phyloP scores from a whole-genome alignment of 768 basidiomycete genomes.

The Leccinum fibrillosum region DNA sequence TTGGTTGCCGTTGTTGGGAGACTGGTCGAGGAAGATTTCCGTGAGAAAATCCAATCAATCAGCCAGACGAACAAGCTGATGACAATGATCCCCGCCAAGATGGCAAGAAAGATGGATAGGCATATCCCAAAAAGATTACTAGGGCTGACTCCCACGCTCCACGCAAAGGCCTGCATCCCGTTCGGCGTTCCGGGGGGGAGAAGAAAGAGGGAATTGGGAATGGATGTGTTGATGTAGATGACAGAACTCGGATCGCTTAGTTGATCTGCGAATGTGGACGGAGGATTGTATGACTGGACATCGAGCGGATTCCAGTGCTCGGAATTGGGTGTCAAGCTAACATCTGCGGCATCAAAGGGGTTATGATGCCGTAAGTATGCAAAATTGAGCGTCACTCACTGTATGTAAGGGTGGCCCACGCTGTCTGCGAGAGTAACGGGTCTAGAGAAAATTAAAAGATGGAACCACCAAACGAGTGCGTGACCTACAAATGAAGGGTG shows the following conservation, averaged over 20 bases:
- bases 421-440: slow-evolving; percentile 82
- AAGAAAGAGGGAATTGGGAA: slow-evolving; percentile 72
- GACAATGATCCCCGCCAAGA: slow-evolving; percentile 68
- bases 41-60: slow-evolving; percentile 53
- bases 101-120: slow-evolving; percentile 76
- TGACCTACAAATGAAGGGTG: slow-evolving; percentile 79
- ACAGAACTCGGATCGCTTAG: slow-evolving; percentile 67
- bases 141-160: slow-evolving; percentile 77
- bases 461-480: neutral
- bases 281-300: slow-evolving; percentile 56
- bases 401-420: slow-evolving; percentile 82
- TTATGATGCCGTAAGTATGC: slow-evolving; percentile 7
- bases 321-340: slow-evolving; percentile 59
- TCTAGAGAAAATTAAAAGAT: slow-evolving; percentile 45
- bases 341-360: slow-evolving; percentile 45
- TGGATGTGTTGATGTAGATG: slow-evolving; percentile 67
- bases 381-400: slow-evolving; percentile 44
- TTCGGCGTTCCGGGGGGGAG: slow-evolving; percentile 54
- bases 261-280: slow-evolving; percentile 71
- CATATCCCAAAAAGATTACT: slow-evolving; percentile 81
- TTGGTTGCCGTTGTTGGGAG: slow-evolving; percentile 21
- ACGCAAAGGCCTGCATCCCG: slow-evolving; percentile 84
- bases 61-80: slow-evolving; percentile 72
- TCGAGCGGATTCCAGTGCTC: slow-evolving; percentile 67
- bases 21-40: slow-evolving; percentile 13